Evolutionary conservation across 73 alveolate species (phyloP).

Genomic region (Paramecium primaurelia): DNA sequence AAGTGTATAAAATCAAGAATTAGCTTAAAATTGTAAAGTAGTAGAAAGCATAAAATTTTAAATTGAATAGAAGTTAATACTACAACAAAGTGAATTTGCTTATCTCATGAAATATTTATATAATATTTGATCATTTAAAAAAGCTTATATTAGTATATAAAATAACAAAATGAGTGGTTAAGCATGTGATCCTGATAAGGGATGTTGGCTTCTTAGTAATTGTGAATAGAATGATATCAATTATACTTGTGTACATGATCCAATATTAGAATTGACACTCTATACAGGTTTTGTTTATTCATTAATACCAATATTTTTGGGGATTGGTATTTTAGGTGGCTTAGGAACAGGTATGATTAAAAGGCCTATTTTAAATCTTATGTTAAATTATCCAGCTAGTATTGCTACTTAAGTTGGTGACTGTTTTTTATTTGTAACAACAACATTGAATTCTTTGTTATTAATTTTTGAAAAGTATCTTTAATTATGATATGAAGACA

Average conservation of each 20-base stretch:
- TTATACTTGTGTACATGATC: neutral
- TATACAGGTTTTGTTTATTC: conserved; percentile 24
- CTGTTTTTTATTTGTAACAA: neutral
- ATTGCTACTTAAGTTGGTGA: neutral
- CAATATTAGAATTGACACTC: neutral
- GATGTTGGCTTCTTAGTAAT: conserved; percentile 8
- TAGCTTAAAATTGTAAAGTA: neutral
- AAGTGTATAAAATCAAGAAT: neutral
- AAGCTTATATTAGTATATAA: neutral
- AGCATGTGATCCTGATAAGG: neutral
- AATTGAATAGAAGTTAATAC: neutral
- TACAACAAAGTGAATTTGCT: neutral
- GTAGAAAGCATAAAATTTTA: neutral
- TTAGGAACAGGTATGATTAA: conserved; percentile 40
- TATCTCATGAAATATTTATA: neutral
- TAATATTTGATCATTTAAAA: neutral
- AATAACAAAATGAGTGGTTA: neutral
- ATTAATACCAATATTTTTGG: conserved; percentile 3
- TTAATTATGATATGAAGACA: neutral
- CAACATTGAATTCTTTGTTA: neutral
- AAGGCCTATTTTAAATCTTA: conserved; percentile 8
- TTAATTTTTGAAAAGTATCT: conserved; percentile 26
- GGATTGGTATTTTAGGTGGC: conserved; percentile 35
- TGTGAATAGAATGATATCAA: neutral
- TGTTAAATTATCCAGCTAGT: neutral